phyloP scores from a whole-genome alignment of 2,329 filamentous ascomycete species.

The Pseudogymnoascus sp. region DNA sequence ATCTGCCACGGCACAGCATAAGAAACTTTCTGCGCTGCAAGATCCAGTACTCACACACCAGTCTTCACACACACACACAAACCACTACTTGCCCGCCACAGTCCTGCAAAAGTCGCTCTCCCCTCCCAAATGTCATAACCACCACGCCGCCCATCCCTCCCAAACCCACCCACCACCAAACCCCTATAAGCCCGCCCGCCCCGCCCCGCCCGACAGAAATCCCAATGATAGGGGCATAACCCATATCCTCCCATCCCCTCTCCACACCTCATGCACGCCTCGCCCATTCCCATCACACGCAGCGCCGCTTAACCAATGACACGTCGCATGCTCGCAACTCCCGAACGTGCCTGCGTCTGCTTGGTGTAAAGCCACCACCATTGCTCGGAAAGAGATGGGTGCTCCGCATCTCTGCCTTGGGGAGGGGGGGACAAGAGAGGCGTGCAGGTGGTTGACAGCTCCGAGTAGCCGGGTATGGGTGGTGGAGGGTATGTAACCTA shows the following conservation, averaged over 20 bases:
- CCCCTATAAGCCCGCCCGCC: not conserved
- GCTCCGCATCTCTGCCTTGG: not conserved
- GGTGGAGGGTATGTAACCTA: not conserved
- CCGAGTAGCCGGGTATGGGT: not conserved
- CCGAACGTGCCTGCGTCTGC: constrained; percentile 6
- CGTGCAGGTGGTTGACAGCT: not conserved
- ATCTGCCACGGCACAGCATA: not conserved
- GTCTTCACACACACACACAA: not conserved
- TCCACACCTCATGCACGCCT: constrained; percentile 4
- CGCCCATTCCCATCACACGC: not conserved
- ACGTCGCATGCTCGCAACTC: not conserved
- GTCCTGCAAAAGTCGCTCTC: not conserved
- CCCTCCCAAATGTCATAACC: not conserved
- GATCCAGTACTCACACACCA: not conserved
- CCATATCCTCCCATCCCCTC: not conserved
- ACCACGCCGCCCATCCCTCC: not conserved
- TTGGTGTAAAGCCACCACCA: not conserved
- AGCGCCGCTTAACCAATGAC: not conserved
- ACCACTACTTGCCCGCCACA: not conserved
- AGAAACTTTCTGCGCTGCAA: not conserved
- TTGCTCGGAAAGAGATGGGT: not conserved
- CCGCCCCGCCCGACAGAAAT: not conserved
- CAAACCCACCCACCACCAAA: not conserved
- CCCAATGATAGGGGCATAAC: not conserved
- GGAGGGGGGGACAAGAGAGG: not conserved